Evolutionary conservation across 2,329 filamentous ascomycete species (phyloP), one percentile per base, ranked within the genome.

Genomic region (Parastagonospora avenae): DNA sequence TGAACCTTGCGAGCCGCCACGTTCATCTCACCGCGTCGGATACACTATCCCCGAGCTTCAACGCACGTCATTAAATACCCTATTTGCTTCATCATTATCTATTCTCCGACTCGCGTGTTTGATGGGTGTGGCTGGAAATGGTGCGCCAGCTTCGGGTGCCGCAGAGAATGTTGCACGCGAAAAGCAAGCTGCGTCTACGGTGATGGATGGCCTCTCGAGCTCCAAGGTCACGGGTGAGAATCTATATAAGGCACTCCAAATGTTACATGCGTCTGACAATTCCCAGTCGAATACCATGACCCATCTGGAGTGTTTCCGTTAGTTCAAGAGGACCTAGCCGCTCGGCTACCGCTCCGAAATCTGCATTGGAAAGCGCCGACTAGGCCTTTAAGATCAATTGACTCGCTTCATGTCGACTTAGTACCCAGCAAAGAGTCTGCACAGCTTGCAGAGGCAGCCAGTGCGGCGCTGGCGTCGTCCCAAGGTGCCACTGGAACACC

Each of bases 351-450:
- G 30, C 81, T 99, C 32, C 89, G 87, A 58, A 95, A 97, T 67
- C 85, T 99, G 39, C 91, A 97, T 70, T 99, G 94, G 94, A 95
- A 97, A 74, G 96, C 94, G 11, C 91, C 95, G 54, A 88, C 89
- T 27, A 89, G 94, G 0, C 94, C 94, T 2, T 79, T 97, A 31
- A 89, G 94, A 60, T 97, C 94, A 11, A 99, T 99, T 72, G 89
- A 92, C 67, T 92, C 91, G 10, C 84, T 99, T 35, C 91, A 97
- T 68, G 85, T 97, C 65, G 92, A 96, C 55, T 86, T 97, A 52
- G 80, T 92, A n/a, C 83, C 87, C 7, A 74, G 79, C 76, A 66
- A 74, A 62, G 79, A 66, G 71, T 85, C 76, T 66, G 79, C 74
- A 7, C 73, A 76, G 30, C 59, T 68, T 68, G 50, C 73, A 62